Evolutionary conservation across 225 moss, liverwort and hornwort genomes (phyloP), one percentile per base, ranked within the genome.

Genomic region (Takakia lepidozioides): DNA sequence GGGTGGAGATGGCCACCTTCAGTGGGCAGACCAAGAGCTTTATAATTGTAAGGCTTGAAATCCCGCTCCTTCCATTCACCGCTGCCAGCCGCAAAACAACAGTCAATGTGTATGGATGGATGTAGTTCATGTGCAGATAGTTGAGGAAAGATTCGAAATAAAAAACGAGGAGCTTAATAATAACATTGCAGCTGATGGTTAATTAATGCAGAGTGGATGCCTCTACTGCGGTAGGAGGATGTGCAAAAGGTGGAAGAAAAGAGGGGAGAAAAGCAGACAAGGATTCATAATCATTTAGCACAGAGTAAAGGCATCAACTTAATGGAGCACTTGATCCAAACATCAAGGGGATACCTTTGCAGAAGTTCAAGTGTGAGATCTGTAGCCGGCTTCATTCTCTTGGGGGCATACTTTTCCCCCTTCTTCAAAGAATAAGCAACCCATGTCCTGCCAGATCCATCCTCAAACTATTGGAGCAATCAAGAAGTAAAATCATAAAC

Each of bases 1-100:
- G 95, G 90, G 52, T 98, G 95, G 44, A 98, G 84, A 74, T 91
- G 71, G 52, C 90, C 95, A 63, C 90, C 87, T 49, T 68, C 65
- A 25, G 90, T 73, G 19, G 85, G 78, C 49, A 66, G 72, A 28
- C 90, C 90, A n/a, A 83, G 58, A 8, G 84, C 87, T 49, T 91
- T 76, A 17, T 84, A 87, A 53, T 87, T 98, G 37, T 98, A 91
- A 9, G 52, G 65, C 43, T 84, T 98, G 60, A 90, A 98, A 25
- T 74, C 76, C 52, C 78, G 76, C 43, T 87, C 65, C 61, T 66
- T 73, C 87, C 91, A 98, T 58, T 76, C 80, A 36, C 87, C 84
- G 68, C 82, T 90, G 76, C 69, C 52, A 55, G 5, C 41, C 27
- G 10, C 40, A 41, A 27, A 43, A 55, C 13, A 20, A 46, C 2